These are phyloP conservation scores for Chamaecyparis obtusa DNA, from an alignment of 75 land plant species.

Conservation along the genomic window DNA sequence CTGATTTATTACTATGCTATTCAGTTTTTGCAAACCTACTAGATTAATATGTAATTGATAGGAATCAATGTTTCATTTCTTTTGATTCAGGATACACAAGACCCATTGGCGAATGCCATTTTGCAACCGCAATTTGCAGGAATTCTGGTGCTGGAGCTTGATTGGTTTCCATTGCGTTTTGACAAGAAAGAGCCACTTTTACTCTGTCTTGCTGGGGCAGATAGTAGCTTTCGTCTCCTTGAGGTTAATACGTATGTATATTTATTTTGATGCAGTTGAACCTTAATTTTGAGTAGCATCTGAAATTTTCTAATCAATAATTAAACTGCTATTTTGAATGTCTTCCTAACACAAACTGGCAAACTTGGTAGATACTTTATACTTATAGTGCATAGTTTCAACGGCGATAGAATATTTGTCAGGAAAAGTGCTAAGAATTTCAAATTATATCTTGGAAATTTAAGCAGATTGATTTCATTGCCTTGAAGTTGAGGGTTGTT, in stretches of 20 bases:
- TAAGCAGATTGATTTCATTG: neutral
- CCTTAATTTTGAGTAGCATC: neutral
- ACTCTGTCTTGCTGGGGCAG: slow-evolving; percentile 94
- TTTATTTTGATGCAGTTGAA: neutral
- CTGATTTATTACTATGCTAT: neutral
- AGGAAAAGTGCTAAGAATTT: neutral
- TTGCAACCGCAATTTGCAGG: slow-evolving; percentile 90
- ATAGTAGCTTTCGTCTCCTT: slow-evolving; percentile 94
- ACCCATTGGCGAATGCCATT: slow-evolving; percentile 88
- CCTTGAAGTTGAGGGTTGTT: neutral
- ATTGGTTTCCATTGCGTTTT: slow-evolving; percentile 85
- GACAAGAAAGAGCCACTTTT: slow-evolving; percentile 78
- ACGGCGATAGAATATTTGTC: neutral
- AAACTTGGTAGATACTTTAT: neutral
- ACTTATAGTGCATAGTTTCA: neutral
- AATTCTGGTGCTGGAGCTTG: slow-evolving; percentile 90
- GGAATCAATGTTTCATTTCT: neutral
- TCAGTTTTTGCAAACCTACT: neutral
- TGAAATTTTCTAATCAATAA: neutral
- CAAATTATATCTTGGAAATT: neutral
- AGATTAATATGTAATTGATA: neutral
- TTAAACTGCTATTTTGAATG: neutral
- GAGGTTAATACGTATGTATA: slow-evolving; percentile 71
- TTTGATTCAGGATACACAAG: slow-evolving; percentile 76
- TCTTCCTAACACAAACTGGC: neutral